Base-by-base conservation (phyloP, 1,139 yeast species). In the Meyerozyma elateridarum region DNA sequence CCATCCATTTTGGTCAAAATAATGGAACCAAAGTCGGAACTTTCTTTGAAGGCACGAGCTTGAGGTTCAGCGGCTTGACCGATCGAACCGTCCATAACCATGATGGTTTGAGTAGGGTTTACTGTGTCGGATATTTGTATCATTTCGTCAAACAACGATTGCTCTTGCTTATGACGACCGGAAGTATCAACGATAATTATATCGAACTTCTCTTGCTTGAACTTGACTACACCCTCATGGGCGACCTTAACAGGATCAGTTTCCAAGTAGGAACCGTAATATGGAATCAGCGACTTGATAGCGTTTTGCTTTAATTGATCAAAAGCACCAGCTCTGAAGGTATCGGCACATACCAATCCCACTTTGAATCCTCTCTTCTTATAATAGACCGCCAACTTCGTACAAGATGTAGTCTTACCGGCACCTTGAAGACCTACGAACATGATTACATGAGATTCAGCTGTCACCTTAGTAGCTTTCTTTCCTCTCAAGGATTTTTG, bases 311-410 rank as follows among this genome's bases (percentile, higher is more conserved):
- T 91, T 60, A 91, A 73, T 67, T 91, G 98, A 61, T 91, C 98
- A 66, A 91, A 91, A 2, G 98, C 98, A 71, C 98, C 98, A 21
- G 98, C 98, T 71, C 98, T 79, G 69, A 91, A 91, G 25, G 98
- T 91, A 69, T 91, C 98, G 3, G 98, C 98, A 76, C 98, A 93
- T 18, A 91, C 97, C 50, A 91, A 67, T 33, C 98, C 98, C 28
- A 88, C 95, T 54, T 87, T 88, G 61, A 80, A 87, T 1, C 96
- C 96, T 53, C 97, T 71, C 55, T 91, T 78, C 52, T 89, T 91
- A 55, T 91, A 93, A 58, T 85, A 89, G 1, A 87, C 94, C 0
- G 98, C 98, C 46, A 91, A 69, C 56, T 91, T 91, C 1, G 98
- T 91, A 76, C 97, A 89, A 2, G 96, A 80, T 0, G 98, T 91